Base-by-base conservation (phyloP, 345 rosid genomes). In the Brassica carinata region DNA sequence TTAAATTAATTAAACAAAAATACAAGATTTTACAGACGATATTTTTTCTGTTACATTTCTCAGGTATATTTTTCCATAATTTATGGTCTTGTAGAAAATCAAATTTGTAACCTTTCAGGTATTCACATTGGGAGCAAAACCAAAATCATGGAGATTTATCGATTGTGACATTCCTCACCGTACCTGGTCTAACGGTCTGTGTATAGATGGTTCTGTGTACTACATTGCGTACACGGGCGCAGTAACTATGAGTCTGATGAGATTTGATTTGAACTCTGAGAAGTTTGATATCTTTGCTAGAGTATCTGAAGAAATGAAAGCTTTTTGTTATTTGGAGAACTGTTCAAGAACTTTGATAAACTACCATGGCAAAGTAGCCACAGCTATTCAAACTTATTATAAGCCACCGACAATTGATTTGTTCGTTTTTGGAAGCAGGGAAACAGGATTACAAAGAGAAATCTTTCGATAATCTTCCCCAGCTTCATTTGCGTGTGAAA, bases 261-360 rank as follows among this genome's bases (percentile, higher is more conserved):
- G 64, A 59, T 59, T 59, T 26, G 30, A 59, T 59, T 59, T 59
- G 64, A 59, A 59, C 5, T 19, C 64, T 59, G 30, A 59, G 29
- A 59, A 19, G 30, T 59, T 59, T 59, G n/a, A 59, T 59, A 59
- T 59, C 14, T 59, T 59, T 59, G 64, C 64, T 59, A 59, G 64
- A 8, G 30, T 19, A 9, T 59, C 64, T 23, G 30, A 8, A 1
- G 3, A 9, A 0, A n/a, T 6, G 3, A 15, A 7, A 48, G 55
- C 55, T 15, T 5, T 6, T 5, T 6, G 3, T 2, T 15, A 1
- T 15, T 5, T 15, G 0, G 55, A 3, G 5, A 48, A 15, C 59
- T 0, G 23, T 55, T 59, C 30, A 8, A 3, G 30, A 8, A 59
- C 30, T 59, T 59, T 59, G 64, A 23, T 59, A 59, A 59, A 59